These are phyloP conservation scores for Chlorella sorokiniana DNA, from an alignment of 139 green algal species.

Conservation along the genomic window DNA sequence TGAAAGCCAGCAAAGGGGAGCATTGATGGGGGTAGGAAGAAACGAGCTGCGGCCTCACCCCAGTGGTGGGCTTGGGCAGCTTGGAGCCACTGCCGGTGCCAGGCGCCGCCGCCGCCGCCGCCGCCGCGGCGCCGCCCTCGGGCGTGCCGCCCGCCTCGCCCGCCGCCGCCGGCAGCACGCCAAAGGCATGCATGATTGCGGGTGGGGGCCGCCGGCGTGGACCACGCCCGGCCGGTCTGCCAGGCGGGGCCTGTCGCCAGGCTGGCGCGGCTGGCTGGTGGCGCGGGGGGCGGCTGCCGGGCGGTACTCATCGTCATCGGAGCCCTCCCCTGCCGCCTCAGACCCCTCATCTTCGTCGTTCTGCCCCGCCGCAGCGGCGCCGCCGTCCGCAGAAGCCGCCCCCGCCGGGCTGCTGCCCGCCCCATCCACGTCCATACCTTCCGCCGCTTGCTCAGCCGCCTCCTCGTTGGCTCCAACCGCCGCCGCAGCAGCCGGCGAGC, in stretches of 20 bases:
- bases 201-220: neutral
- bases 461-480: neutral
- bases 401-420: neutral
- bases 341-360: neutral
- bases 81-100: neutral
- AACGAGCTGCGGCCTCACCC: neutral
- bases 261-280: neutral
- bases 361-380: neutral
- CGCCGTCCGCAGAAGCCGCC: neutral
- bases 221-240: neutral
- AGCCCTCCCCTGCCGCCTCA: neutral
- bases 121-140: neutral
- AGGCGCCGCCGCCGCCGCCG: neutral
- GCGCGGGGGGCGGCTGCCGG: neutral
- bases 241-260: neutral
- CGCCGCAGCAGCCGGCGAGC: neutral
- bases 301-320: neutral
- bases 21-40: too few species aligned
- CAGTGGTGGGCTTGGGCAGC: conserved; percentile 9
- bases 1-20: too few species aligned
- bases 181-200: conserved; percentile 18
- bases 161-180: neutral
- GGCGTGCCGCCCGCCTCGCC: neutral
- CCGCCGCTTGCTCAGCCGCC: neutral
- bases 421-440: neutral